Conservation (phyloP, 768 basidiomycete species). For the Tephrocybe sp. region DNA sequence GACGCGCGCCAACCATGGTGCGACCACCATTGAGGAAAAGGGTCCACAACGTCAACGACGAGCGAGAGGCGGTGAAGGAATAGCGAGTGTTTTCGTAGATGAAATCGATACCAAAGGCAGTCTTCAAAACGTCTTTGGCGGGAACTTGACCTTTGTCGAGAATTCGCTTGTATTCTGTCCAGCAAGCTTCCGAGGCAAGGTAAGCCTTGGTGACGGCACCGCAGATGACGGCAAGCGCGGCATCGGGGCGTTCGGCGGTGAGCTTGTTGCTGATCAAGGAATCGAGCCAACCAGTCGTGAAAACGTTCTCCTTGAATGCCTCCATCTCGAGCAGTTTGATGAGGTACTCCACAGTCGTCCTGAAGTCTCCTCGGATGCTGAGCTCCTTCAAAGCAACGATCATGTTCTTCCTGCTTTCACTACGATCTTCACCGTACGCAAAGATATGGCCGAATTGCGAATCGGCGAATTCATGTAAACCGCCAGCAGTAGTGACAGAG, state of each 20-base stretch:
- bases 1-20: conserved; percentile 87
- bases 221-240: conserved; percentile 90
- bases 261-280: conserved; percentile 95
- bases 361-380: conserved; percentile 97
- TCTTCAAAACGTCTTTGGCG: conserved; percentile 90
- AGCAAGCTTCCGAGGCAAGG: conserved; percentile 84
- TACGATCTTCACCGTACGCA: conserved; percentile 94
- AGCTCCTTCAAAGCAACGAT: conserved; percentile 98
- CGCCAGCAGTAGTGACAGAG: conserved; percentile 93
- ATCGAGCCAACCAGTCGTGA: conserved; percentile 99
- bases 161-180: conserved; percentile 90
- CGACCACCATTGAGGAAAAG: conserved; percentile 95
- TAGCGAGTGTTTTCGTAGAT: conserved; percentile 96
- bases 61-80: conserved; percentile 92
- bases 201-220: conserved; percentile 96
- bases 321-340: conserved; percentile 96
- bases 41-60: conserved; percentile 86
- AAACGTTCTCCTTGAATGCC: conserved; percentile 94
- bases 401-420: conserved; percentile 98
- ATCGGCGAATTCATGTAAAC: conserved; percentile 98
- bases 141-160: conserved; percentile 99
- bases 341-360: conserved; percentile 97
- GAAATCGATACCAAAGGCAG: conserved; percentile 95
- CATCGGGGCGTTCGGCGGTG: conserved; percentile 94
- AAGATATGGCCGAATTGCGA: conserved; percentile 99